Base-by-base conservation (phyloP, 2,329 filamentous ascomycete genomes). In the Clarireedia sp. region DNA sequence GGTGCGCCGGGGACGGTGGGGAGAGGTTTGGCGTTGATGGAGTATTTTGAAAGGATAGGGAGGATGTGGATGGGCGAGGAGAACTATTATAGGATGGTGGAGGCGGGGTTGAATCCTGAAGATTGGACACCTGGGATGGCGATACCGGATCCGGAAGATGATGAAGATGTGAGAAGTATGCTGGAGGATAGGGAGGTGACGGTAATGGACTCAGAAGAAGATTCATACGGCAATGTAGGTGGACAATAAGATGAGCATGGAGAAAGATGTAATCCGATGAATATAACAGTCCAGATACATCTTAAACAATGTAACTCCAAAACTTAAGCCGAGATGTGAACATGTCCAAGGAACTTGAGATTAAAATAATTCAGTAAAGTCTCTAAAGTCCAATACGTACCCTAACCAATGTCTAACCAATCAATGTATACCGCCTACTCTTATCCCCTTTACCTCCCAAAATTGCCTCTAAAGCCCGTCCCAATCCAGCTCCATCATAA, bases 401-500 rank as follows among this genome's bases (percentile, higher is more conserved):
- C 10, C 7, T 10, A 24, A 12, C 17, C n/a, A 37, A 2, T 17
- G 19, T 23, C 1, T 6, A 38, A 33, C 9, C 17, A 19, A 48
- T 24, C 2, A 82, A 64, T 0, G 83, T 86, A 70, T 86, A 86
- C 58, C 83, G 72, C 63, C 83, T 72, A 63, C 75, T 79, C 60
- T 72, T 68, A 24, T 75, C 77, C 43, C 71, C 68, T 67, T 77
- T 75, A 1, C 59, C 81, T 0, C 89, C 89, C 55, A 95, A 74
- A 8, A 95, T 85, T 0, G 85, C 83, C 70, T 90, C 86, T 43
- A 96, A 71, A 1, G 89, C 87, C 68, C 90, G 86, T 3, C 78
- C 76, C 59, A 96, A 70, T 0, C 83, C 90, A 52, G 79, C 84
- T 54, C 84, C 78, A 70, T 96, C 91, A 70, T 96, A 96, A 56